Base-by-base conservation (phyloP, 2,329 filamentous ascomycete genomes). In the Aquanectria penicillioides region DNA sequence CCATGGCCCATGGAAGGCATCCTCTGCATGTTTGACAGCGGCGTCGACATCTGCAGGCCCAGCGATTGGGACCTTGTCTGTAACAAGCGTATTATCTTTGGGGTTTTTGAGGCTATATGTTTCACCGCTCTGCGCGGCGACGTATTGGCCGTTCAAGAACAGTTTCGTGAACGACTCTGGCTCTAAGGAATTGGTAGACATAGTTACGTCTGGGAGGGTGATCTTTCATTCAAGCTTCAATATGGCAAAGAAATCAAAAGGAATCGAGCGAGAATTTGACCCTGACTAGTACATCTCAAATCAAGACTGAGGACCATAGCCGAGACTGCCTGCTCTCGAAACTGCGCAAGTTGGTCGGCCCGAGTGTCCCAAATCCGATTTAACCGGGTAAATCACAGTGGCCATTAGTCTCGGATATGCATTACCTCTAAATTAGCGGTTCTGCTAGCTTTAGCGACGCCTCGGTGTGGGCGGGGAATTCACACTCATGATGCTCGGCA, bases 1-100 rank as follows among this genome's bases (percentile, higher is more conserved):
- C 58, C 58, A 61, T 11, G 58, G 58, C 12, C 58, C 58, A 12
- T 25, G 25, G 25, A 61, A 57, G 2, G 58, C 58, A 17, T 54
- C 38, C 25, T 61, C 58, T 5, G 58, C 58, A 13, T 61, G 11
- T 22, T 46, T 44, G 3, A 61, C 58, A 2, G 58, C 58, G 29
- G 23, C 29, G 0, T 58, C 54, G 12, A 61, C 43, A 15, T 61
- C 58, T 36, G 25, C 48, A 7, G 29, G 31, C 4, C 53, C 58
- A 3, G 58, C 58, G 10, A 61, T 54, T 5, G 58, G 58, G 9
- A 54, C 25, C 2, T 38, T 48, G n/a, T 47, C 31, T 4, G 29
- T 52, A 11, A 57, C 52, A 9, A 57, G 2, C 7, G 26, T 41
- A 34, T 60, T 57, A 28, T 59, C 49, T 11, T 59, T 59, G 25